Evolutionary conservation across 371 early-diverging fungal species (phyloP).

Genomic region (Amoeboaphelidium occidentale): DNA sequence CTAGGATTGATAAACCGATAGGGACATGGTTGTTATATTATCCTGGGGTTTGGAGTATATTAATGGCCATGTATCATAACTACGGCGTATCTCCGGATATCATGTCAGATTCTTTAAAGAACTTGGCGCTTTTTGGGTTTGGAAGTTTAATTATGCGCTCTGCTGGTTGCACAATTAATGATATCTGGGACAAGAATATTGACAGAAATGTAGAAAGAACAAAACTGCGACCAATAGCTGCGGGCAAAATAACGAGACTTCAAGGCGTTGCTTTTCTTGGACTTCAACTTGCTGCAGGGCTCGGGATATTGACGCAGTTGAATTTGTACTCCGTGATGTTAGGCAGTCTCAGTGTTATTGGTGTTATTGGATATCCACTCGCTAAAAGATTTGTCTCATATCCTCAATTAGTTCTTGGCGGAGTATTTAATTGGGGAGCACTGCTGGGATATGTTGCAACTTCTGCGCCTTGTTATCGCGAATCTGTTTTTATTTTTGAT

Average conservation of each 20-base stretch:
- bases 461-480: too few relatives aligned
- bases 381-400: slow-evolving; percentile 89
- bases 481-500: too few relatives aligned
- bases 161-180: slow-evolving; percentile 90
- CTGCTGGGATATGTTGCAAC: slow-evolving; percentile 81
- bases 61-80: too few relatives aligned
- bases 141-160: slow-evolving; percentile 88
- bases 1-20: slow-evolving; percentile 70
- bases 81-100: too few relatives aligned
- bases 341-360: slow-evolving; percentile 50
- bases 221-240: slow-evolving; percentile 52
- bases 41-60: slow-evolving; percentile 41
- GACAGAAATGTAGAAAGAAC: slow-evolving; percentile 70
- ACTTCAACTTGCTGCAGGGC: slow-evolving; percentile 43
- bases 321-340: slow-evolving; percentile 47
- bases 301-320: slow-evolving; percentile 47
- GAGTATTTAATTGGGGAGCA: slow-evolving; percentile 87
- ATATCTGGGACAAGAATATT: slow-evolving; percentile 75
- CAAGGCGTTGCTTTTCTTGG: slow-evolving; percentile 59
- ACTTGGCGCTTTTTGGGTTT: slow-evolving; percentile 54
- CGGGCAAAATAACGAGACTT: slow-evolving; percentile 35
- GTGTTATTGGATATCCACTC: slow-evolving; percentile 65
- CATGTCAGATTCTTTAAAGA: slow-evolving; percentile 22
- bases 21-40: slow-evolving; percentile 74
- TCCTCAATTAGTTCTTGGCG: slow-evolving; percentile 67